phyloP scores from a whole-genome alignment of 768 basidiomycete species.

The Roridomyces roridus region DNA sequence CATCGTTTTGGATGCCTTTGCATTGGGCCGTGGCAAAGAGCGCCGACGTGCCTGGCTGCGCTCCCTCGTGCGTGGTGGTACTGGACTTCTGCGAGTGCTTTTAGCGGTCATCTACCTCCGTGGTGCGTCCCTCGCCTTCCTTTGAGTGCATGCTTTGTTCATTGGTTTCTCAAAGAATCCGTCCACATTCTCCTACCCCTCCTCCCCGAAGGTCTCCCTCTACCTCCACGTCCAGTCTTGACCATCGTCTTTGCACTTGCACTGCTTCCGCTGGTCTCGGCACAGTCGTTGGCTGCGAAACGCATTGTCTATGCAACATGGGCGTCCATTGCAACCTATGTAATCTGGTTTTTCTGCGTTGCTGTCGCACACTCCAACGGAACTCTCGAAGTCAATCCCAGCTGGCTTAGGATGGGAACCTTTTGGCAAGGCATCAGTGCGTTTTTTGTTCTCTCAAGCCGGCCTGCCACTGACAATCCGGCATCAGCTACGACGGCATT shows the following conservation, averaged over 20 bases:
- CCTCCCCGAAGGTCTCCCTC: constrained; percentile 41
- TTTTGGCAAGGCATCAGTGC: constrained; percentile 72
- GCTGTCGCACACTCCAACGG: constrained; percentile 58
- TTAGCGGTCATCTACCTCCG: constrained; percentile 69
- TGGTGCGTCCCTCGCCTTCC: constrained; percentile 49
- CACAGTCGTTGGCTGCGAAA: constrained; percentile 60
- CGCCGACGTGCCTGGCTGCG: constrained; percentile 50
- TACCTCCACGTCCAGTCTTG: constrained; percentile 45
- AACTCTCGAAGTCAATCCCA: constrained; percentile 41
- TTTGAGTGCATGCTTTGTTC: constrained; percentile 12
- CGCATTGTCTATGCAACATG: constrained; percentile 61
- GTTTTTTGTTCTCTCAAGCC: constrained; percentile 30
- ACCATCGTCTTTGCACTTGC: constrained; percentile 49
- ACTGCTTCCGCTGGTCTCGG: constrained; percentile 57
- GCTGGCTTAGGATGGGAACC: constrained; percentile 48
- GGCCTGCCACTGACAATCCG: background rate
- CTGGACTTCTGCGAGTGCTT: constrained; percentile 53
- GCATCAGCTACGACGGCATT: constrained; percentile 64
- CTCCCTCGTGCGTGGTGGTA: constrained; percentile 47
- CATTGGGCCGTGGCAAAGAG: constrained; percentile 60
- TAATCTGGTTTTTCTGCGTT: constrained; percentile 64
- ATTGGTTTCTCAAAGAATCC: constrained; percentile 48
- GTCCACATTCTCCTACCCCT: constrained; percentile 58
- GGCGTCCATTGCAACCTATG: constrained; percentile 63
- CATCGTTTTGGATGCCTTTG: constrained; percentile 65